Percentiles rank a stretch among this genome's conserved stretches.
These are phyloP conservation scores for Fragilaria radians DNA, from an alignment of 108 stramenopile genomes.

Conservation along the genomic window DNA sequence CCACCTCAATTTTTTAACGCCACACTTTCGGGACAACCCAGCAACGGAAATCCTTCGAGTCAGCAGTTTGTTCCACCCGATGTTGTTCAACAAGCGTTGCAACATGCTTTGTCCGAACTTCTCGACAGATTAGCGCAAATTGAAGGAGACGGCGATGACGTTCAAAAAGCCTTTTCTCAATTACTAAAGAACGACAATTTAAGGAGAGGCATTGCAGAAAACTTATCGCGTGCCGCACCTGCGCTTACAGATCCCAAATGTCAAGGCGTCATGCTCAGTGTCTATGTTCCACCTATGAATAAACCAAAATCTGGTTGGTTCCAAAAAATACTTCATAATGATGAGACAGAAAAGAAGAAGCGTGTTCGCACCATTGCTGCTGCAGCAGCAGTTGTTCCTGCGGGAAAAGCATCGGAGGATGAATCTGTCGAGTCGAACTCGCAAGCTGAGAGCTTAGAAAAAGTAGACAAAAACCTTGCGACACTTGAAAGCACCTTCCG, in stretches of 20 bases:
- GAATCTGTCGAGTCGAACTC: slow-evolving; percentile 20
- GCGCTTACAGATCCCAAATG: slow-evolving; percentile 84
- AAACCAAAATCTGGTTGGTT: slow-evolving; percentile 62
- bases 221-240: slow-evolving; percentile 78
- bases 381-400: slow-evolving; percentile 63
- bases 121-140: slow-evolving; percentile 69
- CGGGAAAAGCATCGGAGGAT: slow-evolving; percentile 42
- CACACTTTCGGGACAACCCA: slow-evolving; percentile 41
- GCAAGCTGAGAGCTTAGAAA: slow-evolving; percentile 38
- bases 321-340: slow-evolving; percentile 56
- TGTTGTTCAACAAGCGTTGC: slow-evolving; percentile 61
- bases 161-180: slow-evolving; percentile 73
- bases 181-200: slow-evolving; percentile 69
- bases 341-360: slow-evolving; percentile 11
- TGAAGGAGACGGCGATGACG: slow-evolving; percentile 26
- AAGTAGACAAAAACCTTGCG: slow-evolving; percentile 51
- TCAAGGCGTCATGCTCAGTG: slow-evolving; percentile 84
- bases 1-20: slow-evolving; percentile 77
- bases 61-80: slow-evolving; percentile 46
- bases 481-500: slow-evolving; percentile 64
- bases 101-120: slow-evolving; percentile 70
- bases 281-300: slow-evolving; percentile 81
- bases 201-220: slow-evolving; percentile 76
- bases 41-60: slow-evolving; percentile 12
- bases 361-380: slow-evolving; percentile 65